A percentile compares a stretch with the other conserved stretches of the same genome.
Evolutionary conservation across 768 basidiomycete species (phyloP).

Genomic region (Phaffia australis): DNA sequence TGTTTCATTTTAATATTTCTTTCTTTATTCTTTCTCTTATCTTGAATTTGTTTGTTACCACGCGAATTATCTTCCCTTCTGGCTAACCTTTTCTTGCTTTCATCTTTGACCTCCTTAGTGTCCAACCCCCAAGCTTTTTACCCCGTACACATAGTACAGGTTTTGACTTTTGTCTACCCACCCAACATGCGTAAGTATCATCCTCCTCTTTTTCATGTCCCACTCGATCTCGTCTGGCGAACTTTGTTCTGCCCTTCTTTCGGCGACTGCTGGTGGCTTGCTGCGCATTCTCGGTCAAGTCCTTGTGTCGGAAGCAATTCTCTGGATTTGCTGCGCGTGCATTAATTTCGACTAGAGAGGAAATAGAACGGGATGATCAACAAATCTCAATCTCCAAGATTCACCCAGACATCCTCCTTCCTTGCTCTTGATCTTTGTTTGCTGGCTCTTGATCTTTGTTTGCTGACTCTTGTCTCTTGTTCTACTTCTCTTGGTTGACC

Average conservation of each 20-base stretch:
- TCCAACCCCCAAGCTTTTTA: neutral
- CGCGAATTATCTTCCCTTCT: too few relatives aligned
- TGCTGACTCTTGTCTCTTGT: neutral
- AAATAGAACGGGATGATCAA: too few relatives aligned
- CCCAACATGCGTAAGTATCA: slow-evolving; percentile 7
- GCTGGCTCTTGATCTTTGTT: neutral
- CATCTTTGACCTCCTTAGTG: neutral
- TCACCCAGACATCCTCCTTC: too few relatives aligned
- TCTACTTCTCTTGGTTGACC: neutral
- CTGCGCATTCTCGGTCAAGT: too few relatives aligned
- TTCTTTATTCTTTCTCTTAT: neutral
- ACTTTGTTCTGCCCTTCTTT: too few relatives aligned
- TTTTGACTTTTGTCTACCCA: slow-evolving; percentile 4
- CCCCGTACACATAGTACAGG: neutral
- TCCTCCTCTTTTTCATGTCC: neutral
- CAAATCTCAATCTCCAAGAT: neutral
- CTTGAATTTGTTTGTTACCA: neutral
- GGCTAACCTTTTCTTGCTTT: neutral
- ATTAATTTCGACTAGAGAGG: too few relatives aligned
- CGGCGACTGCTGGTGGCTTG: too few relatives aligned
- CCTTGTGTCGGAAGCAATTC: neutral
- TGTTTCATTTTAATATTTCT: too few relatives aligned
- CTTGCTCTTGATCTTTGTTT: neutral
- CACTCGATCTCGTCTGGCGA: too few relatives aligned
- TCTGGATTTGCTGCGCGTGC: neutral